A percentile compares a stretch with the other conserved stretches of the same genome.
Conservation (phyloP, 768 basidiomycete species). For the Phanerodontia chrysosporium region DNA sequence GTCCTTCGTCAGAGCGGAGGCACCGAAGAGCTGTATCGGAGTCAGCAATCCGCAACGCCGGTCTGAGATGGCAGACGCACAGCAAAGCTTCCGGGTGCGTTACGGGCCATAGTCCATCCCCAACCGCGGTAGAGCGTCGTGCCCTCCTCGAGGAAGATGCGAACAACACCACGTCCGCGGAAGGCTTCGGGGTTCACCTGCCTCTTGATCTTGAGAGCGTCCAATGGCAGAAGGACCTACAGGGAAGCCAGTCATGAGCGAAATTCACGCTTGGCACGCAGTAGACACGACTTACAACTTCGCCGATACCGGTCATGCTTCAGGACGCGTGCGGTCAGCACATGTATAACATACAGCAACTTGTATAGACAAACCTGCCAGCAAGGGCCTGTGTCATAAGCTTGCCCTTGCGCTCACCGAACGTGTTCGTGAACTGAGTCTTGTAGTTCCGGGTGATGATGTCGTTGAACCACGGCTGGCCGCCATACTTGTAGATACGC, state of each 20-base stretch:
- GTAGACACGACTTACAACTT: slow-evolving; percentile 61
- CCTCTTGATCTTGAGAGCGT: slow-evolving; percentile 97
- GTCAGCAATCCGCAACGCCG: background rate
- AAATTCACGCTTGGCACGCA: background rate
- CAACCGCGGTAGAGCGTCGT: slow-evolving; percentile 92
- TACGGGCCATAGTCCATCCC: slow-evolving; percentile 99
- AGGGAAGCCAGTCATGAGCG: background rate
- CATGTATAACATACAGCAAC: background rate
- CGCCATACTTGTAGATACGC: slow-evolving; percentile 96
- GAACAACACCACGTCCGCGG: slow-evolving; percentile 86
- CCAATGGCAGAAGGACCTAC: slow-evolving; percentile 89
- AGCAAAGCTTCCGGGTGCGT: slow-evolving; percentile 93
- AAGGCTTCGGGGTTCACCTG: slow-evolving; percentile 99
- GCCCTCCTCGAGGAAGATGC: slow-evolving; percentile 90
- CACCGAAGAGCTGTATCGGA: slow-evolving; percentile 85
- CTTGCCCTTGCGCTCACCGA: slow-evolving; percentile 94
- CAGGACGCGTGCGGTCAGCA: background rate
- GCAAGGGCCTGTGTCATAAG: slow-evolving; percentile 94
- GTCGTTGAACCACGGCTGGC: slow-evolving; percentile 97
- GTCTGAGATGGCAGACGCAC: slow-evolving; percentile 47
- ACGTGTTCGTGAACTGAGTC: slow-evolving; percentile 71
- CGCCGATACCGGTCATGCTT: slow-evolving; percentile 78
- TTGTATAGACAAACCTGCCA: slow-evolving; percentile 62
- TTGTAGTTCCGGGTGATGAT: slow-evolving; percentile 80
- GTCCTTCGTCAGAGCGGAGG: slow-evolving; percentile 92